These are phyloP conservation scores for Talinum fruticosum DNA, from an alignment of 148 eudicot genomes.

Conservation along the genomic window DNA sequence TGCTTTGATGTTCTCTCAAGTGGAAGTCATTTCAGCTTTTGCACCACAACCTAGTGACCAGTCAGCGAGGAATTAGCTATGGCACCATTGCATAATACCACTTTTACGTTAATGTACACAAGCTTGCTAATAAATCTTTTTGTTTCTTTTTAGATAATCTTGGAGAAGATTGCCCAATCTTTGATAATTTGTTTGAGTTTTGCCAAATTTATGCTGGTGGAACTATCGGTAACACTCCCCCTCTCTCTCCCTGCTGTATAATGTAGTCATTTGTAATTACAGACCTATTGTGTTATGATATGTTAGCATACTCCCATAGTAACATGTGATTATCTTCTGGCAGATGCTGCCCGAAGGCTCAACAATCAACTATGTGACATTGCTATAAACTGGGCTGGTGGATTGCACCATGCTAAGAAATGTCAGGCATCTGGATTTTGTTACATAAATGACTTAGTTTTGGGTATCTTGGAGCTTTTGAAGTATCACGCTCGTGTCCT, in stretches of 20 bases:
- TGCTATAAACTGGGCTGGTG: conserved; percentile 99
- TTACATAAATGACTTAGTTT: conserved; percentile 90
- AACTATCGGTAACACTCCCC: conserved; percentile 66
- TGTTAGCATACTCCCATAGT: neutral
- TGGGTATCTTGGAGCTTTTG: conserved; percentile 97
- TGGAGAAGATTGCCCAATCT: conserved; percentile 97
- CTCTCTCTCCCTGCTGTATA: neutral
- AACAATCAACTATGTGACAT: conserved; percentile 90
- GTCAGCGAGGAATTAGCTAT: neutral
- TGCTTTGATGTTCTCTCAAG: neutral
- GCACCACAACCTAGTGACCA: neutral
- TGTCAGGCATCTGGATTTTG: conserved; percentile 98
- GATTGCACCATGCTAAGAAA: conserved; percentile 98
- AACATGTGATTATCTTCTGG: conserved; percentile 23
- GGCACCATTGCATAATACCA: neutral
- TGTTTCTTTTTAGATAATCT: conserved; percentile 66
- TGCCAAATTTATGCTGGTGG: conserved; percentile 99
- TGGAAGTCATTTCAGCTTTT: neutral
- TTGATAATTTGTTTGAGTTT: conserved; percentile 93
- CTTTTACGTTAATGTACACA: neutral
- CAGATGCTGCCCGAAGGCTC: conserved; percentile 98
- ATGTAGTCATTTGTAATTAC: conserved; percentile 65
- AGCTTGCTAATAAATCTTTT: conserved; percentile 11
- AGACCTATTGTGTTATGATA: neutral
- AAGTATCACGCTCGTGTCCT: conserved; percentile 96